Conservation (phyloP, 495 filamentous ascomycete genomes). For the Emericellopsis terricola region DNA sequence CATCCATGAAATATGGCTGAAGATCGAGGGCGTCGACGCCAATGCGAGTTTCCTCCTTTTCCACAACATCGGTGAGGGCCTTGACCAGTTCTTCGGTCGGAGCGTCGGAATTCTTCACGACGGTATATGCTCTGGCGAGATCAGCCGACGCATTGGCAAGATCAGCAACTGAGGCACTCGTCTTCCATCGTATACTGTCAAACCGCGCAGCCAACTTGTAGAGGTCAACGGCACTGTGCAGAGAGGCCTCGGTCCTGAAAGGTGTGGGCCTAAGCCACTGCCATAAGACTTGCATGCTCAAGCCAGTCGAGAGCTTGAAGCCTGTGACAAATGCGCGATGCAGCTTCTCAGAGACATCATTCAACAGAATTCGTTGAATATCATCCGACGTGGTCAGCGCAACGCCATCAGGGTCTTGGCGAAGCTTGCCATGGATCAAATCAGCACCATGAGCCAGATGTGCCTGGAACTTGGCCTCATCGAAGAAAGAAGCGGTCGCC, state of each 20-base stretch:
- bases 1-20: constrained; percentile 35
- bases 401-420: no score
- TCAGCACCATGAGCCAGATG: constrained; percentile 22
- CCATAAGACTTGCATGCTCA: constrained; percentile 81
- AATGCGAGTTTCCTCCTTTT: constrained; percentile 28
- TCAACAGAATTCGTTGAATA: constrained; percentile 11
- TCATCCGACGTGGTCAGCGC: no score
- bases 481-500: constrained; percentile 21
- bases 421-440: constrained; percentile 10
- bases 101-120: constrained; percentile 23
- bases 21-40: constrained; percentile 18
- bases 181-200: constrained; percentile 40
- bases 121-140: constrained; percentile 30
- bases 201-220: constrained; percentile 59
- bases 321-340: constrained; percentile 25
- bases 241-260: constrained; percentile 19
- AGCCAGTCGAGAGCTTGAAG: constrained; percentile 50
- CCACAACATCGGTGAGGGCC: constrained; percentile 38
- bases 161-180: constrained; percentile 20
- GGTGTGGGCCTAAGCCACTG: constrained; percentile 42
- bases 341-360: constrained; percentile 11
- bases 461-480: constrained; percentile 35
- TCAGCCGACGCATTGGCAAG: constrained; percentile 28
- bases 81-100: constrained; percentile 26
- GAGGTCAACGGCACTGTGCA: constrained; percentile 39